Evolutionary conservation across 768 basidiomycete genomes (phyloP), one percentile per base, ranked within the genome.

Genomic region (Boletales sp.): DNA sequence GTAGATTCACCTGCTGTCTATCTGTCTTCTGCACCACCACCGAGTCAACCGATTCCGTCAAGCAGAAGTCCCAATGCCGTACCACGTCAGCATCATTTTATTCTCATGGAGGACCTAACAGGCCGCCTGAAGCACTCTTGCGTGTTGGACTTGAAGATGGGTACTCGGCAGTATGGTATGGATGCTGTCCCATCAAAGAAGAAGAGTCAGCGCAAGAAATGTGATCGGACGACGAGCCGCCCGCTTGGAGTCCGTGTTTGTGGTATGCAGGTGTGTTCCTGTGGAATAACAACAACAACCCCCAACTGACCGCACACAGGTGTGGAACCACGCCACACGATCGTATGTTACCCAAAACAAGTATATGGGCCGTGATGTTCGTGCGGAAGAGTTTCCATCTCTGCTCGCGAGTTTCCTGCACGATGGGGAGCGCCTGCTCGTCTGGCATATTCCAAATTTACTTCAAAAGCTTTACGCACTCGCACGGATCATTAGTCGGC

Each of bases 121-220:
- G 96, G 96, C 21, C 76, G 88, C 32, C 69, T 96, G 62, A 94
- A 89, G 69, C 81, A 80, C 44, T 90, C 96, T 9, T 99, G 96
- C 62, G 95, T 99, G 37, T 81, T 98, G 61, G 96, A 99, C 69
- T 74, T 99, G 60, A 99, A 99, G 76, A 98, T 98, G 96, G 96
- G 96, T n/a, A 97, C 94, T 30, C 78, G 96, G 32, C 96, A 99
- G 72, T 97, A 98, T 69, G 96, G 96, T 17, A 89, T 95, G 73
- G 92, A 96, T 59, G 96, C 96, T 21, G 88, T 87, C 9, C 72
- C 84, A 1, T 75, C 83, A 46, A 99, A 99, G 75, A 97, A 96
- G 81, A 94, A 88, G 74, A 97, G 94, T 64, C 96, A 99, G 73
- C 82, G 94, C 48, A 96, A 96, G 72, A 99, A 99, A 71, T 98